Evolutionary conservation across 345 rosid species (phyloP).

Genomic region (Sisymbrium irio): DNA sequence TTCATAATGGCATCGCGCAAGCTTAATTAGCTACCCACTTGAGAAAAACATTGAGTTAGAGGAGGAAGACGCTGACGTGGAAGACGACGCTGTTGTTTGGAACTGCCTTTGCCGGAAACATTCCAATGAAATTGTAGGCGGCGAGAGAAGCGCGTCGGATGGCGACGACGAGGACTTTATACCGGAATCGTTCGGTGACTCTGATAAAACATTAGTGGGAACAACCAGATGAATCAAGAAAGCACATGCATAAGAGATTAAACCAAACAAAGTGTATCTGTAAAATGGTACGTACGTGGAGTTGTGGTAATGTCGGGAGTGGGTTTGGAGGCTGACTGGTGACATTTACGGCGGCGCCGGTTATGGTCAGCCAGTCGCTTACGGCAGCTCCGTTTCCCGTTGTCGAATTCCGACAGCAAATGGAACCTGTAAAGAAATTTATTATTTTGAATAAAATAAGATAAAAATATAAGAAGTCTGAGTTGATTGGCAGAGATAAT

Average conservation of each 20-base stretch:
- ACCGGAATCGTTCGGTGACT: conserved; percentile 45
- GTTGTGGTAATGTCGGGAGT: conserved; percentile 33
- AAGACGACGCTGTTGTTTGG: conserved; percentile 51
- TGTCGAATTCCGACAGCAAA: conserved; percentile 85
- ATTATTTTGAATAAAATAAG: neutral
- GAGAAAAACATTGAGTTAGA: conserved; percentile 72
- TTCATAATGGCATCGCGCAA: neutral
- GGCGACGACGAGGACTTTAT: conserved; percentile 49
- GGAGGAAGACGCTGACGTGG: conserved; percentile 46
- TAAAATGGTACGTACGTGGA: conserved; percentile 31
- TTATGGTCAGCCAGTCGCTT: conserved; percentile 95
- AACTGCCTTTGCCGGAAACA: conserved; percentile 64
- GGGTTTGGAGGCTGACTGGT: conserved; percentile 42
- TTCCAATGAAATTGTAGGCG: conserved; percentile 74
- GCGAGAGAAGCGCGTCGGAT: conserved; percentile 58
- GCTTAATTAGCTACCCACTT: conserved; percentile 17
- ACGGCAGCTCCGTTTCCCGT: conserved; percentile 97
- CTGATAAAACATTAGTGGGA: neutral
- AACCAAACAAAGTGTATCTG: no score
- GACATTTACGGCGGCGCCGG: conserved; percentile 85
- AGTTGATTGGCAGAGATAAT: neutral
- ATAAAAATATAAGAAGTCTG: neutral
- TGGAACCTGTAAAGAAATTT: conserved; percentile 60
- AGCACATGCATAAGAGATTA: no score
- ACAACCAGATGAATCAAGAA: no score